Percentiles rank a stretch among this genome's conserved stretches.
Evolutionary conservation across 2,329 filamentous ascomycete genomes (phyloP).

Genomic region (Rachicladosporium sp.): DNA sequence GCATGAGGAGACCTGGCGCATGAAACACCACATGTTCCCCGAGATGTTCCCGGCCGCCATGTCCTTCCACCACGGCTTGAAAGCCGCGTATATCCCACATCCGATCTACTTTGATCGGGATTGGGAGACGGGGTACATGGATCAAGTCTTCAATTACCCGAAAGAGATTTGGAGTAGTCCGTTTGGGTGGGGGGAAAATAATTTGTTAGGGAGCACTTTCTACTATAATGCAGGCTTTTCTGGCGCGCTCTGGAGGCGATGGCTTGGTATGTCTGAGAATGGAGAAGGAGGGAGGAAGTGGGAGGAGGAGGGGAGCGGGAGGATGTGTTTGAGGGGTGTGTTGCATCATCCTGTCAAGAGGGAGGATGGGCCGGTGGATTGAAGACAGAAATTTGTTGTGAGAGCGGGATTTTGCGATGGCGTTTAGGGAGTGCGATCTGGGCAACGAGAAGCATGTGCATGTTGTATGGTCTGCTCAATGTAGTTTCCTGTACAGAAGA

Average conservation of each 20-base stretch:
- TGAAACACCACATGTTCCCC: constrained; percentile 60
- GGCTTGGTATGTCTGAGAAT: constrained; percentile 37
- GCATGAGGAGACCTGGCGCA: constrained; percentile 62
- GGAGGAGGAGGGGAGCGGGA: constrained; percentile 29
- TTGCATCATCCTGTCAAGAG: constrained; percentile 39
- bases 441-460: too few relatives aligned
- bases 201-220: constrained; percentile 37
- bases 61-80: constrained; percentile 64
- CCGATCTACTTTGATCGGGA: constrained; percentile 68
- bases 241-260: constrained; percentile 36
- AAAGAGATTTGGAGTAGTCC: constrained; percentile 32
- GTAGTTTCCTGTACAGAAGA: too few relatives aligned
- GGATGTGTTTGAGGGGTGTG: constrained; percentile 34
- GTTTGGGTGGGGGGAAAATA: constrained; percentile 41
- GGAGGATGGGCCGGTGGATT: constrained; percentile 17
- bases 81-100: constrained; percentile 66
- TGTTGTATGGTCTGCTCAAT: too few relatives aligned
- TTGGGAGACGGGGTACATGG: constrained; percentile 43
- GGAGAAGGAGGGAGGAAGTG: constrained; percentile 23
- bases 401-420: too few relatives aligned
- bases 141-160: constrained; percentile 38
- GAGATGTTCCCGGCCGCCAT: constrained; percentile 70
- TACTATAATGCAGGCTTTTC: constrained; percentile 40
- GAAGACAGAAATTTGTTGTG: neutral
- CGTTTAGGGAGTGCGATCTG: too few relatives aligned